These are phyloP conservation scores for Monosporascus sp. DNA, from an alignment of 2,329 filamentous ascomycete genomes.

Conservation along the genomic window DNA sequence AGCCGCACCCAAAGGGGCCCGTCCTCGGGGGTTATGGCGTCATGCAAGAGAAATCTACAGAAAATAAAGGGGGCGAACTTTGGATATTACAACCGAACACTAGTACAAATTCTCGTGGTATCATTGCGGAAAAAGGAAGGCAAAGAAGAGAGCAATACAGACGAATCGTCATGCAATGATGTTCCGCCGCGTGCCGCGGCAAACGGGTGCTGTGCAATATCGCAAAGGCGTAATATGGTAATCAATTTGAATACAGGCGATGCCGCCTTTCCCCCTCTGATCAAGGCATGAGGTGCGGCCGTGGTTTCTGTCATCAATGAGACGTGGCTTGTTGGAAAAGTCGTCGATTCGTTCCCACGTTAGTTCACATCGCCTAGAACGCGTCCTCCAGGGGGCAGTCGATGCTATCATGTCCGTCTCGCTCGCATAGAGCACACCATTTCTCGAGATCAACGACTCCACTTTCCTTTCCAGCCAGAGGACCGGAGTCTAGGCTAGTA, in stretches of 20 bases:
- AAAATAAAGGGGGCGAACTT: not conserved
- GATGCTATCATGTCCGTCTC: constrained; percentile 93
- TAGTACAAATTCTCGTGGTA: not conserved
- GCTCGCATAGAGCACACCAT: constrained; percentile 96
- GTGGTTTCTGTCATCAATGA: not conserved
- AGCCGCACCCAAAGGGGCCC: too few species aligned
- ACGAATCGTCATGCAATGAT: not conserved
- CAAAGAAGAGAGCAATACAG: not conserved
- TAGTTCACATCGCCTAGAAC: constrained; percentile 39
- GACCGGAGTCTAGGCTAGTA: constrained; percentile 60
- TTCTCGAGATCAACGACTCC: constrained; percentile 77
- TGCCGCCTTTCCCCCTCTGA: not conserved
- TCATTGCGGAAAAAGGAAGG: not conserved
- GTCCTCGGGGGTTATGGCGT: too few species aligned
- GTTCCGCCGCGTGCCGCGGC: too few species aligned
- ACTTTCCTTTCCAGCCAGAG: constrained; percentile 73
- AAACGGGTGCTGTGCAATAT: not conserved
- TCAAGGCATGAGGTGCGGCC: not conserved
- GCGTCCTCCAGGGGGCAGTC: constrained; percentile 90
- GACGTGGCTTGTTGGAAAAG: not conserved
- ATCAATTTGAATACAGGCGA: not conserved
- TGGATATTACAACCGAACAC: not conserved
- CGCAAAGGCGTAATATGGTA: not conserved
- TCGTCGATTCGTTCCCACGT: not conserved
- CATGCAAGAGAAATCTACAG: not conserved